Conservation (phyloP, 1,284 basidiomycete species). For the Trametes polyzona region DNA sequence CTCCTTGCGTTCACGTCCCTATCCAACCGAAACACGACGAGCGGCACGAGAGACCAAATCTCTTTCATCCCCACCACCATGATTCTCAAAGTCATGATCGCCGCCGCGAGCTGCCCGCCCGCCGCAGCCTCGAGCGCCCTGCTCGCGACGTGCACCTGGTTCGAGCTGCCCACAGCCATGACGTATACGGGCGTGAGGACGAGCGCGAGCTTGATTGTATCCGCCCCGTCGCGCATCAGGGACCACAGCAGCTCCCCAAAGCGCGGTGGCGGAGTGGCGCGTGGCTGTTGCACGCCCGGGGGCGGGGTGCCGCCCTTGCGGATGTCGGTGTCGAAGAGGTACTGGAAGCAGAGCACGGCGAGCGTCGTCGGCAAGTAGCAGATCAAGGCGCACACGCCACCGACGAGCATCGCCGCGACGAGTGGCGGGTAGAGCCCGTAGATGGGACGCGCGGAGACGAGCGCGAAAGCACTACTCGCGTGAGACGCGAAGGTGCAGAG, state of each 20-base stretch:
- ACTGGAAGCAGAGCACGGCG: conserved; percentile 18
- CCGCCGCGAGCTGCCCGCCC: conserved; percentile 24
- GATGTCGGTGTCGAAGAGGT: conserved; percentile 21
- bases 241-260: conserved; percentile 6
- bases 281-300: background rate
- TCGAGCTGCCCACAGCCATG: conserved; percentile 12
- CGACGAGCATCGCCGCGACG: conserved; percentile 24
- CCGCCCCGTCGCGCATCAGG: conserved; percentile 22
- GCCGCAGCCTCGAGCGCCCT: conserved; percentile 21
- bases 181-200: conserved; percentile 20
- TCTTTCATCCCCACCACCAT: conserved; percentile 18
- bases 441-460: conserved; percentile 17
- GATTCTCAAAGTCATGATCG: conserved; percentile 21
- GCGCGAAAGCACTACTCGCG: conserved; percentile 19
- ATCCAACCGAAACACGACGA: conserved; percentile 19
- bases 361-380: conserved; percentile 23
- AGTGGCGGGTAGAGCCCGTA: conserved; percentile 20
- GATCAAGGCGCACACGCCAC: conserved; percentile 18
- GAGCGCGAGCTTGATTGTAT: conserved; percentile 23
- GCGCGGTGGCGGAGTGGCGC: background rate
- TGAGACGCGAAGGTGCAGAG: conserved; percentile 13
- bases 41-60: conserved; percentile 23
- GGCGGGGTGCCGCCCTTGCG: conserved; percentile 11
- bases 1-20: conserved; percentile 7
- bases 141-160: background rate